Evolutionary conservation across 441 rosid genomes (phyloP).

Genomic region (Brassica balearica): DNA sequence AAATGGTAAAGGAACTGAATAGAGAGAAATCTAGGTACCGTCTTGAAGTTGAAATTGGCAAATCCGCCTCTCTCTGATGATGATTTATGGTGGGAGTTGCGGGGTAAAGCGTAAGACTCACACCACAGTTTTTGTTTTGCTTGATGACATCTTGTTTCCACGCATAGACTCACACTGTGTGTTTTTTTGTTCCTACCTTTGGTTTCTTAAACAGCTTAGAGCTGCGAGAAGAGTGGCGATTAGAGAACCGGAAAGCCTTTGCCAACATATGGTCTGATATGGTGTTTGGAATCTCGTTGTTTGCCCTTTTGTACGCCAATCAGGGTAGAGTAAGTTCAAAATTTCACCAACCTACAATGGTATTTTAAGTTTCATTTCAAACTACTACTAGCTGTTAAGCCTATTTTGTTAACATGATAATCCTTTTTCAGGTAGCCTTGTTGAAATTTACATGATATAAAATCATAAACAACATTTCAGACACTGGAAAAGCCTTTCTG

Average conservation of each 20-base stretch:
- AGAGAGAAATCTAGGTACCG: constrained; percentile 74
- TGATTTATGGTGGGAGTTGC: constrained; percentile 86
- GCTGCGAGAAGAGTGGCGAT: constrained; percentile 81
- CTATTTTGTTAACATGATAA: not conserved
- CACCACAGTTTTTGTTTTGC: constrained; percentile 13
- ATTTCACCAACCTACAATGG: constrained; percentile 1
- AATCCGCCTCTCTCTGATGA: constrained; percentile 94
- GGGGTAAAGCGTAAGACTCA: constrained; percentile 85
- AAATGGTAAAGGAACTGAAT: constrained; percentile 57
- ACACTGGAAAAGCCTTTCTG: constrained; percentile 86
- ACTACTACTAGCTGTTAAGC: not conserved
- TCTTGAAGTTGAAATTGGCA: constrained; percentile 92
- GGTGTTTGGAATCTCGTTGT: constrained; percentile 86
- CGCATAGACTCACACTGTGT: no score
- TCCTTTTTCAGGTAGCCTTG: constrained; percentile 77
- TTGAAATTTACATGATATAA: constrained; percentile 94
- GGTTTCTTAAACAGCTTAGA: constrained; percentile 70
- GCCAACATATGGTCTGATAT: constrained; percentile 95
- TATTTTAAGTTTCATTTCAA: not conserved
- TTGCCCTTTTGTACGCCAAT: constrained; percentile 78
- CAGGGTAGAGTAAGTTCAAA: constrained; percentile 74
- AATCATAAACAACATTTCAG: constrained; percentile 78
- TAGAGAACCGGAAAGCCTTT: constrained; percentile 88
- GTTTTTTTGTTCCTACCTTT: not conserved
- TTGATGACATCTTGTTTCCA: constrained; percentile 5